Evolutionary conservation across 1,284 basidiomycete genomes (phyloP).

Genomic region (Hortiboletus rubellus): DNA sequence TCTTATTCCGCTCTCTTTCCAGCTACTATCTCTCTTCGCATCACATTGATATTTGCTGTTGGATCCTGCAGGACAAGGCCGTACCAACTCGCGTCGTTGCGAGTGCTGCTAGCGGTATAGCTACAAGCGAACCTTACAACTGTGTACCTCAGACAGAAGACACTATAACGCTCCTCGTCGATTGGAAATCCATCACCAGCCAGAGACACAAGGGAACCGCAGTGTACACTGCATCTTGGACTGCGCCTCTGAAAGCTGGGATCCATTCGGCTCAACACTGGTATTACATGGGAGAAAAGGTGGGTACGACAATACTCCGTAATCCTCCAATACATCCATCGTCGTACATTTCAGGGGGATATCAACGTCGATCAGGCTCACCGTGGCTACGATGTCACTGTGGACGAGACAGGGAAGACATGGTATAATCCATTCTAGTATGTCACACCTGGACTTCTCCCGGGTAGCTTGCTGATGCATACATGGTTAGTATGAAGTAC

Average conservation of each 20-base stretch:
- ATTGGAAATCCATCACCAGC: conserved; percentile 82
- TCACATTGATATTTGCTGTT: conserved; percentile 89
- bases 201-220: conserved; percentile 72
- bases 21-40: conserved; percentile 94
- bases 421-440: conserved; percentile 92
- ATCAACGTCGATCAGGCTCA: conserved; percentile 91
- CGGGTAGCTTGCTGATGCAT: conserved; percentile 12
- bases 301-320: conserved; percentile 28
- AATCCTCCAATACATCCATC: background rate
- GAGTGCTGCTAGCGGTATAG: conserved; percentile 86
- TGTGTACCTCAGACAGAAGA: conserved; percentile 87
- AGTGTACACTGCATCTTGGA: conserved; percentile 92
- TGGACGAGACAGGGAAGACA: conserved; percentile 80
- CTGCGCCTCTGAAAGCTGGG: conserved; percentile 74
- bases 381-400: conserved; percentile 85
- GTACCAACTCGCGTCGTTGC: conserved; percentile 84
- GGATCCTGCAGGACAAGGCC: conserved; percentile 84
- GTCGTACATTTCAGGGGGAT: conserved; percentile 62
- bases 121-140: conserved; percentile 81
- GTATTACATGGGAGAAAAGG: conserved; percentile 94
- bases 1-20: conserved; percentile 15
- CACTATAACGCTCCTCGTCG: conserved; percentile 91
- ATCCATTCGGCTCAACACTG: conserved; percentile 88
- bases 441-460: conserved; percentile 30
- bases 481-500: conserved; percentile 77